phyloP scores from a whole-genome alignment of 495 filamentous ascomycete genomes.

The Aspergillus egyptiacus region DNA sequence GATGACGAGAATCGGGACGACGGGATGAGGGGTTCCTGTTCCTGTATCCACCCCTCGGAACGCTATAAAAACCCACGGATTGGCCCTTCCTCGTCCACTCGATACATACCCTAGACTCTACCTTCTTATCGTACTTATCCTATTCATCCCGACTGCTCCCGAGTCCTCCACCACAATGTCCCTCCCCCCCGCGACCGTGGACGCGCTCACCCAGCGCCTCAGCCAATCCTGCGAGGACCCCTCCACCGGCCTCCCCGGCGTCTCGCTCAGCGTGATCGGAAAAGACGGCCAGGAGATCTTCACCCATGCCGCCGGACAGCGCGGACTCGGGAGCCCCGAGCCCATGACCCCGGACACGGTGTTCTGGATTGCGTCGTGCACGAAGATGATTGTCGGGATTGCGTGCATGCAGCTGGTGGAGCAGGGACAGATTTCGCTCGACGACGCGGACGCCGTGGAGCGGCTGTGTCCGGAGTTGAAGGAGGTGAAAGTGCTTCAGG shows the following conservation, averaged over 20 bases:
- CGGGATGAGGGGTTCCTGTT: no score
- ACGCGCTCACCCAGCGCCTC: not conserved
- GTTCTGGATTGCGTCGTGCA: conserved; percentile 32
- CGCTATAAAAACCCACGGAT: no score
- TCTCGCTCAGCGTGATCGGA: not conserved
- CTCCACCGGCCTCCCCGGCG: not conserved
- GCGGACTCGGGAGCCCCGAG: not conserved
- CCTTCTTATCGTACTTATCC: no score
- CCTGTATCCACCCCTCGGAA: no score
- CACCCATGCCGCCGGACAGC: not conserved
- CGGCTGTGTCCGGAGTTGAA: conserved; percentile 47
- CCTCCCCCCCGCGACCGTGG: not conserved
- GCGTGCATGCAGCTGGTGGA: conserved; percentile 60
- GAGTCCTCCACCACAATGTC: not conserved
- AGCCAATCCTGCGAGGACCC: not conserved
- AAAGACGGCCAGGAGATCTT: not conserved
- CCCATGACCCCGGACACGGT: not conserved
- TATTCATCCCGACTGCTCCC: no score
- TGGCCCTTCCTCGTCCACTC: no score
- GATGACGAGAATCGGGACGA: no score
- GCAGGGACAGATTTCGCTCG: conserved; percentile 46
- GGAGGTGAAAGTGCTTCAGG: conserved; percentile 40
- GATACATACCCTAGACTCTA: no score
- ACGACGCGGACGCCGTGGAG: conserved; percentile 46
- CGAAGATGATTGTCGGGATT: conserved; percentile 50